These are phyloP conservation scores for Ophiosphaerella herpotricha DNA, from an alignment of 2,329 filamentous ascomycete genomes.

Conservation along the genomic window DNA sequence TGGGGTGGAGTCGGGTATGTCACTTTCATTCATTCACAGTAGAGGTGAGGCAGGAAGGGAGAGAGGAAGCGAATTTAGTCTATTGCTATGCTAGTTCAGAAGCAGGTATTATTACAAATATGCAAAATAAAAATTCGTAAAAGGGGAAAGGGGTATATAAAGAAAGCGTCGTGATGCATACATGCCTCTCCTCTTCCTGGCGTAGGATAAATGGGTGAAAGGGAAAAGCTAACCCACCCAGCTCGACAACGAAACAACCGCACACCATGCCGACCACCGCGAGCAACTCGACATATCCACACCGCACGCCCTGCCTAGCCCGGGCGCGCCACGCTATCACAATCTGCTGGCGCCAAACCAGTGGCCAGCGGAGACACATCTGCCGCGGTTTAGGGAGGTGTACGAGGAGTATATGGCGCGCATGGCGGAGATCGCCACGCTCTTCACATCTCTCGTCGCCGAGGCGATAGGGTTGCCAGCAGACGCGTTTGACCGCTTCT, in stretches of 20 bases:
- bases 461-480: conserved; percentile 76
- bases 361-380: conserved; percentile 69
- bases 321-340: conserved; percentile 69
- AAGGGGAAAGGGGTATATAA: no score
- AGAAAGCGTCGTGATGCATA: no score
- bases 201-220: conserved; percentile 26
- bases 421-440: conserved; percentile 73
- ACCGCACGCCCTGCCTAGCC: conserved; percentile 68
- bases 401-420: conserved; percentile 76
- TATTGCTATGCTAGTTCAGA: conserved; percentile 5
- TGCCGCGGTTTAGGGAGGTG: conserved; percentile 70
- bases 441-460: conserved; percentile 80
- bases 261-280: conserved; percentile 74
- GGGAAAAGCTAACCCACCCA: conserved; percentile 47
- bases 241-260: conserved; percentile 67
- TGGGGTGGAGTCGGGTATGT: conserved; percentile 54
- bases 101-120: not conserved
- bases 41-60: no score
- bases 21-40: conserved; percentile 4
- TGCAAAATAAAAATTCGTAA: no score
- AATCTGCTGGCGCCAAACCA: conserved; percentile 78
- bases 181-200: no score
- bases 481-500: conserved; percentile 76
- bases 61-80: not conserved
- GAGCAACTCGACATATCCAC: conserved; percentile 89